Conservation (phyloP, 2,329 filamentous ascomycete species). For the Cytospora mali region DNA sequence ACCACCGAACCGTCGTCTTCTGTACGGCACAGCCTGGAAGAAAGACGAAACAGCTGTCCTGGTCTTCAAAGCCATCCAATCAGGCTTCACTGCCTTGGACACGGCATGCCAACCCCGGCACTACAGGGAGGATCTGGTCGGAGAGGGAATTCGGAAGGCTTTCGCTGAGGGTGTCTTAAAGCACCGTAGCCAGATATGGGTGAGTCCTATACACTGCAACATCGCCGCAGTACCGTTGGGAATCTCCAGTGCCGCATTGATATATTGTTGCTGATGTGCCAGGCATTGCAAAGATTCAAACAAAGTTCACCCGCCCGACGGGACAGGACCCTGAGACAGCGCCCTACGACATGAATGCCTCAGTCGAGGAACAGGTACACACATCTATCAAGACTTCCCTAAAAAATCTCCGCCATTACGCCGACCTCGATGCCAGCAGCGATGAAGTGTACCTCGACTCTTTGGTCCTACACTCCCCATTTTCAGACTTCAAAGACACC, state of each 20-base stretch:
- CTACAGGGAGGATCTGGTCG: constrained; percentile 74
- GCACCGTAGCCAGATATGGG: constrained; percentile 2
- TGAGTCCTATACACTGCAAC: not conserved
- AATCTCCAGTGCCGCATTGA: not conserved
- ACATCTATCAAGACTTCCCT: not conserved
- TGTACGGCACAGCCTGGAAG: constrained; percentile 88
- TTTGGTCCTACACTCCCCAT: not conserved
- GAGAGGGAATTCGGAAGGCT: constrained; percentile 64
- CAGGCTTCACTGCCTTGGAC: constrained; percentile 74
- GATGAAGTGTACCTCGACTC: not conserved
- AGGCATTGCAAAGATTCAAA: constrained; percentile 2
- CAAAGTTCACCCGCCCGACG: constrained; percentile 10
- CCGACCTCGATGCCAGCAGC: not conserved
- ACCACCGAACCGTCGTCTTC: constrained; percentile 36
- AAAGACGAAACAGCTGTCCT: constrained; percentile 67
- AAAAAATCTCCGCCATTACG: not conserved
- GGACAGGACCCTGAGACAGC: constrained; percentile 1
- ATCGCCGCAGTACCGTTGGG: no score
- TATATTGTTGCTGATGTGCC: not conserved
- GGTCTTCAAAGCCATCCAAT: constrained; percentile 67
- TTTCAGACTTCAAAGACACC: not conserved
- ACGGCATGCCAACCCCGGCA: constrained; percentile 79
- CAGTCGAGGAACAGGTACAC: constrained; percentile 7
- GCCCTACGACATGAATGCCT: constrained; percentile 3
- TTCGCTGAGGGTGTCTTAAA: constrained; percentile 60